A percentile compares a stretch with the other conserved stretches of the same genome.
These are phyloP conservation scores for Umbilicaria muhlenbergii DNA, from an alignment of 495 filamentous ascomycete species.

Conservation along the genomic window DNA sequence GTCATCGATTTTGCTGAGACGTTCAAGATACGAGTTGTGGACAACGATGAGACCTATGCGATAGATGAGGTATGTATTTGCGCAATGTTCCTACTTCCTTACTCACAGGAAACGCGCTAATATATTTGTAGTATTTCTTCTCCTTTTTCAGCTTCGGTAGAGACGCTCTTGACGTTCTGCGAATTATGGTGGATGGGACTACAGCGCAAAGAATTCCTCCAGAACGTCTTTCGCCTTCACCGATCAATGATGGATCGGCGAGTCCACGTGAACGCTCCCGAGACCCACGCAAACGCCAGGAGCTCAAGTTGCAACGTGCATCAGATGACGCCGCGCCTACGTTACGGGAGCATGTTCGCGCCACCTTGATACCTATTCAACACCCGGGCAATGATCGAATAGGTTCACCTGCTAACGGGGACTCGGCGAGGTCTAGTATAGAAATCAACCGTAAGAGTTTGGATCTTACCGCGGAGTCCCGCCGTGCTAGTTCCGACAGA, in stretches of 20 bases:
- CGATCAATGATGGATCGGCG: slow-evolving; percentile 3
- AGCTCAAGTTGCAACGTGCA: slow-evolving; percentile 18
- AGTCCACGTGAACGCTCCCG: slow-evolving; percentile 4
- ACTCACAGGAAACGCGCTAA: slow-evolving; percentile 9
- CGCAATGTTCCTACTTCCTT: background rate
- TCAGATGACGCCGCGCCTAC: slow-evolving; percentile 26
- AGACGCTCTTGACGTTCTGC: slow-evolving; percentile 69
- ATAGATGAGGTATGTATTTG: slow-evolving; percentile 67
- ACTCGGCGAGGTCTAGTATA: slow-evolving; percentile 14
- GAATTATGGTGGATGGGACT: slow-evolving; percentile 54
- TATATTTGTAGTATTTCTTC: slow-evolving; percentile 68
- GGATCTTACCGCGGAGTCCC: slow-evolving; percentile 12
- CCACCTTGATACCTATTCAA: slow-evolving; percentile 43
- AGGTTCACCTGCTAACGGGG: slow-evolving; percentile 31
- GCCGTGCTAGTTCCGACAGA: slow-evolving; percentile 31
- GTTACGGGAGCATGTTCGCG: slow-evolving; percentile 45
- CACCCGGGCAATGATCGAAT: slow-evolving; percentile 16
- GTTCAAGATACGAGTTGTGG: slow-evolving; percentile 81
- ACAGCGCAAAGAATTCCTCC: slow-evolving; percentile 32
- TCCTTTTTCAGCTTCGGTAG: slow-evolving; percentile 82
- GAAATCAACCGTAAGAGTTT: slow-evolving; percentile 12
- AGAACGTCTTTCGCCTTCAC: slow-evolving; percentile 12
- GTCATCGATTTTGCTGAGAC: slow-evolving; percentile 90
- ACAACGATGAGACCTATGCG: slow-evolving; percentile 82
- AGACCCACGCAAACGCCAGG: slow-evolving; percentile 12